A percentile compares a stretch with the other conserved stretches of the same genome.
phyloP scores from a whole-genome alignment of 345 rosid species.

The Viola odorata region DNA sequence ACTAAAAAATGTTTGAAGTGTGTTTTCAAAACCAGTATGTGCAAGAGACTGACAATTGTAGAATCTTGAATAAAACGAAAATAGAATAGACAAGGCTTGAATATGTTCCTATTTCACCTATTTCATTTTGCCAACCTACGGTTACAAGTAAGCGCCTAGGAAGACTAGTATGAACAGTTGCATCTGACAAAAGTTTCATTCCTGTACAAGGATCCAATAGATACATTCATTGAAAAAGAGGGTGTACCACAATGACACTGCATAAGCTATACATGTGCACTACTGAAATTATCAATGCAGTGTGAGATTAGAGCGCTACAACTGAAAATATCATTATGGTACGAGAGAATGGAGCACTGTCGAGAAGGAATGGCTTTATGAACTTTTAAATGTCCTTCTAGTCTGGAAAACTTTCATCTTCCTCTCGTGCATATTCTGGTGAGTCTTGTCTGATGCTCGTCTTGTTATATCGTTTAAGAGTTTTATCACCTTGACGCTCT shows the following conservation, averaged over 20 bases:
- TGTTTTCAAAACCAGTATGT: too few species aligned
- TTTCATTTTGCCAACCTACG: too few species aligned
- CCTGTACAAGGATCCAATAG: slow-evolving; percentile 26
- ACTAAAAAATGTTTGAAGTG: too few species aligned
- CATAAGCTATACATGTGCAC: slow-evolving; percentile 6
- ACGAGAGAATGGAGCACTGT: too few species aligned
- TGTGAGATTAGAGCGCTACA: too few species aligned
- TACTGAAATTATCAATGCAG: too few species aligned
- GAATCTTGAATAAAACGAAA: too few species aligned
- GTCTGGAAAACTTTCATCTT: slow-evolving; percentile 35
- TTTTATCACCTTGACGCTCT: slow-evolving; percentile 20
- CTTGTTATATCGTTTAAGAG: slow-evolving; percentile 16
- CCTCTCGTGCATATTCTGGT: slow-evolving; percentile 17
- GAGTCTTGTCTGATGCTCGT: slow-evolving; percentile 20
- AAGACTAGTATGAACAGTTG: slow-evolving; percentile 26
- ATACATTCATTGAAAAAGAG: background rate
- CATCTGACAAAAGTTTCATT: slow-evolving; percentile 13
- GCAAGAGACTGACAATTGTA: too few species aligned
- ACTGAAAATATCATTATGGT: too few species aligned
- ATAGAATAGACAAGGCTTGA: too few species aligned
- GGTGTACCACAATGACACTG: background rate
- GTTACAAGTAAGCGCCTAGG: background rate
- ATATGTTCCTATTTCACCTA: too few species aligned
- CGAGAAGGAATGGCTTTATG: too few species aligned
- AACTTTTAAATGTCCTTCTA: background rate